Evolutionary conservation across 2,329 filamentous ascomycete species (phyloP), one percentile per base, ranked within the genome.

Genomic region (Ciborinia camelliae): DNA sequence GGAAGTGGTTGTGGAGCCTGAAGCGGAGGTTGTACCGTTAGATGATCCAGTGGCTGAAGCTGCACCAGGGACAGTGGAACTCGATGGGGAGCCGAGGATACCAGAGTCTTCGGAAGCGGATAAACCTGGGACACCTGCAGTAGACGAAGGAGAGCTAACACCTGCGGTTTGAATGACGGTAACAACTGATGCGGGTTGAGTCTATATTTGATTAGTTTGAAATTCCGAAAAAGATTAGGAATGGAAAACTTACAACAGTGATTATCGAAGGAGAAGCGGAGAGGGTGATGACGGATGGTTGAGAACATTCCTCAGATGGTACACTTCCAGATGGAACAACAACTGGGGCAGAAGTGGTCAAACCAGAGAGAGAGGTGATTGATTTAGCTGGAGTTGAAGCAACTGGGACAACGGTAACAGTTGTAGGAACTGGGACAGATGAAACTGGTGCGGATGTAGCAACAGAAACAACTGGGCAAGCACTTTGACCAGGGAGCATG

Each of bases 191-290:
- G 48, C 35, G 39, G 59, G 15, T 54, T 62, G 48, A 12, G 59
- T 62, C 59, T 54, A 43, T 12, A 20, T 4, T 26, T 45, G 26
- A 43, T 62, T 55, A 62, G 50, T 15, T 35, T 9, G 18, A 32
- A 32, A 43, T 35, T 32, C 32, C 5, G 2, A 45, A 45, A 18
- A 12, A 1, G 26, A 32, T 0, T 12, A 15, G 26, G 18, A n/a
- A n/a, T n/a, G 14, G 12, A 18, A 62, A 43, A 62, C 59, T 37
- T 62, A 62, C 59, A 54, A 62, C 50, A 39, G 59, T 54, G 57
- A 54, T 35, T 4, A 54, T 37, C 37, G 41, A 59, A 47, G 57
- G 39, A 26, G 55, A 43, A 35, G 55, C 55, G 8, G 55, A 45
- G 35, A 59, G 26, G 26, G 55, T 59, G 32, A 62, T 32, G 26